Conservation (phyloP, 352 stramenopile genomes). For the Thraustochytrium striatum region DNA sequence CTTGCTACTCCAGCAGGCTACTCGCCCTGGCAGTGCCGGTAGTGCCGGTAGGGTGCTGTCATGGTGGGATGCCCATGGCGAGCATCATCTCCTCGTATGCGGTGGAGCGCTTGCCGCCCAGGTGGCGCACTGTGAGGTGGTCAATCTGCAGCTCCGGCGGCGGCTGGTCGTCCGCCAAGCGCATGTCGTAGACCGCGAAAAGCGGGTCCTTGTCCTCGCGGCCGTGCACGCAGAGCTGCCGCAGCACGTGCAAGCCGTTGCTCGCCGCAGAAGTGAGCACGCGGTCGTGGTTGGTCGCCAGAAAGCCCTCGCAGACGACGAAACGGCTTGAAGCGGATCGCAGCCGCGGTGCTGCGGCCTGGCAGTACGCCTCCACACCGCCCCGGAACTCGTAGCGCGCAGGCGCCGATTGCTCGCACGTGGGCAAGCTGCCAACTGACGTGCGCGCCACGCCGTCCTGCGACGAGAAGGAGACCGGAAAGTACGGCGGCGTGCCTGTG, state of each 20-base stretch:
- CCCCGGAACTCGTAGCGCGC: conserved; percentile 64
- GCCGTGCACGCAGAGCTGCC: conserved; percentile 22
- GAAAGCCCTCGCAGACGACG: conserved; percentile 45
- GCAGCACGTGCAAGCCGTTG: conserved; percentile 25
- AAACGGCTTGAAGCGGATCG: conserved; percentile 16
- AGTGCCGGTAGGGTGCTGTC: no score
- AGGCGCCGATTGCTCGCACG: conserved; percentile 54
- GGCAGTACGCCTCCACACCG: conserved; percentile 64
- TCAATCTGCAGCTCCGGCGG: not conserved
- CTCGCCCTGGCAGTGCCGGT: no score
- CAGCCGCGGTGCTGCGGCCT: conserved; percentile 55
- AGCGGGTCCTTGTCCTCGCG: conserved; percentile 34
- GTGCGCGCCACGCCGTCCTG: conserved; percentile 35
- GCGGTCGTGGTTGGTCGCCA: conserved; percentile 8
- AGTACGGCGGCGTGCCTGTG: conserved; percentile 67
- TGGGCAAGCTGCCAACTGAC: conserved; percentile 30
- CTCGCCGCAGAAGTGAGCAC: not conserved
- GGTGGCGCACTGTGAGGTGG: conserved; percentile 18
- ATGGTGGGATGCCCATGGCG: conserved; percentile 14
- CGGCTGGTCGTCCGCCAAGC: not conserved
- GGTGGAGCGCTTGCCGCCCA: conserved; percentile 23
- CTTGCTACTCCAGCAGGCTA: no score
- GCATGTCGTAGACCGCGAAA: conserved; percentile 43
- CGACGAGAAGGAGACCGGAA: conserved; percentile 38
- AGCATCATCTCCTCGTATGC: conserved; percentile 1